A percentile compares a stretch with the other conserved stretches of the same genome.
These are phyloP conservation scores for Pichia pseudocactophila DNA, from an alignment of 805 yeast genomes.

Conservation along the genomic window DNA sequence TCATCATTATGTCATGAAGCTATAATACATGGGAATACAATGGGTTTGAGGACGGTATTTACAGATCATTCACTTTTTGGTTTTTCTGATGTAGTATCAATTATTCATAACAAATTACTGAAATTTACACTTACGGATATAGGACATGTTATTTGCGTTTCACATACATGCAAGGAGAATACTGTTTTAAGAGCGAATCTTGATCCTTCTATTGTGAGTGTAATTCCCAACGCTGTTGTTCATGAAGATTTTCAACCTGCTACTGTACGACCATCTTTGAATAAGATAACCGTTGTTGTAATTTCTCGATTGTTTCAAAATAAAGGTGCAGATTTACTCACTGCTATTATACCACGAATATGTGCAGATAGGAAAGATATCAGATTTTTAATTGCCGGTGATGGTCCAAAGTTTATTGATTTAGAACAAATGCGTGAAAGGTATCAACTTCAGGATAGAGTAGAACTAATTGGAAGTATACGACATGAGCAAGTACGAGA, in stretches of 20 bases:
- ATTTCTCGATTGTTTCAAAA: conserved; percentile 91
- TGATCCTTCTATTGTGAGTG: conserved; percentile 72
- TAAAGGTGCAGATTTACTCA: conserved; percentile 86
- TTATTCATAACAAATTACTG: conserved; percentile 77
- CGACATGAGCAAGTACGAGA: conserved; percentile 90
- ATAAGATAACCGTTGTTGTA: conserved; percentile 71
- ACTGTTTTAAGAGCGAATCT: conserved; percentile 81
- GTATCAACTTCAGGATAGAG: conserved; percentile 77
- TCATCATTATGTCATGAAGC: conserved; percentile 85
- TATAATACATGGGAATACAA: conserved; percentile 80
- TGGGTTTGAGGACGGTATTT: conserved; percentile 87
- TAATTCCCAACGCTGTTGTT: conserved; percentile 93
- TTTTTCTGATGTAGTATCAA: conserved; percentile 75
- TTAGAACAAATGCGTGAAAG: conserved; percentile 92
- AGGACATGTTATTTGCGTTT: conserved; percentile 92
- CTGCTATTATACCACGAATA: conserved; percentile 76
- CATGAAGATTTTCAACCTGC: conserved; percentile 68
- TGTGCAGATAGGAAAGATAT: conserved; percentile 58
- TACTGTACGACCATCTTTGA: conserved; percentile 21
- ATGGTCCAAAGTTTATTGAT: conserved; percentile 92
- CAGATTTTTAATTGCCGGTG: conserved; percentile 85
- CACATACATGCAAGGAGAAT: conserved; percentile 94
- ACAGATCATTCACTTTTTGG: conserved; percentile 97
- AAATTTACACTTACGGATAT: conserved; percentile 78
- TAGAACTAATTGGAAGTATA: conserved; percentile 75